A percentile compares a stretch with the other conserved stretches of the same genome.
Conservation (phyloP, 768 basidiomycete genomes). For the Chalciporus piperatus region DNA sequence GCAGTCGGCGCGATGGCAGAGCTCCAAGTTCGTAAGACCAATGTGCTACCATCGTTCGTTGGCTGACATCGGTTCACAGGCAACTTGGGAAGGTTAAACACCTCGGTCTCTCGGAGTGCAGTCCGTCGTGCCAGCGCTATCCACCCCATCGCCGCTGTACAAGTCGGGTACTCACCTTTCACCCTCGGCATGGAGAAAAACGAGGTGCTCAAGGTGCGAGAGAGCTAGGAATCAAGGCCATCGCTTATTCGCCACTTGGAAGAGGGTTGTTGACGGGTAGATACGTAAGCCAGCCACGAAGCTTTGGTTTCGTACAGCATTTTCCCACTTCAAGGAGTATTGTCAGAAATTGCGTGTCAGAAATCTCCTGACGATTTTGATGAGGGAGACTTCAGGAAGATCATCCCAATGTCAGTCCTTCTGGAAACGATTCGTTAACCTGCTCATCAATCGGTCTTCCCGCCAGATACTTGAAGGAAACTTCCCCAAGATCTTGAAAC, state of each 20-base stretch:
- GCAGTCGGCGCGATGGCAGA: conserved; percentile 51
- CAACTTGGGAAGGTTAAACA: conserved; percentile 43
- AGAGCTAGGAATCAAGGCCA: conserved; percentile 47
- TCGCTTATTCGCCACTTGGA: conserved; percentile 54
- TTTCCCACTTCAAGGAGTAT: too few relatives aligned
- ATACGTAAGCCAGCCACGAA: conserved; percentile 28
- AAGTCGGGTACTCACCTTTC: conserved; percentile 53
- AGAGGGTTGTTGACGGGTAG: conserved; percentile 50
- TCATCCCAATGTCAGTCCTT: conserved; percentile 24
- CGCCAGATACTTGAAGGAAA: conserved; percentile 37
- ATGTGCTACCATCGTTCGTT: background rate
- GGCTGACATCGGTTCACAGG: conserved; percentile 20
- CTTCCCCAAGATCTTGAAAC: conserved; percentile 42
- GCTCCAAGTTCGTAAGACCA: conserved; percentile 37
- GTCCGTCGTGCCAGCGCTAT: conserved; percentile 48
- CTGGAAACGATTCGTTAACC: background rate
- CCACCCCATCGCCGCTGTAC: conserved; percentile 49
- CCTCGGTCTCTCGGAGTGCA: conserved; percentile 53
- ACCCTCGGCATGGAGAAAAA: conserved; percentile 47
- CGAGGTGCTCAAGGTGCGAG: conserved; percentile 41
- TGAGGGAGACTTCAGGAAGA: conserved; percentile 22
- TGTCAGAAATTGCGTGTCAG: conserved; percentile 9
- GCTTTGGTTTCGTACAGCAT: too few relatives aligned
- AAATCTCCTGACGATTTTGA: conserved; percentile 34
- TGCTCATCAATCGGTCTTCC: background rate